phyloP scores from a whole-genome alignment of 2,329 filamentous ascomycete species.

The Ciborinia camelliae region DNA sequence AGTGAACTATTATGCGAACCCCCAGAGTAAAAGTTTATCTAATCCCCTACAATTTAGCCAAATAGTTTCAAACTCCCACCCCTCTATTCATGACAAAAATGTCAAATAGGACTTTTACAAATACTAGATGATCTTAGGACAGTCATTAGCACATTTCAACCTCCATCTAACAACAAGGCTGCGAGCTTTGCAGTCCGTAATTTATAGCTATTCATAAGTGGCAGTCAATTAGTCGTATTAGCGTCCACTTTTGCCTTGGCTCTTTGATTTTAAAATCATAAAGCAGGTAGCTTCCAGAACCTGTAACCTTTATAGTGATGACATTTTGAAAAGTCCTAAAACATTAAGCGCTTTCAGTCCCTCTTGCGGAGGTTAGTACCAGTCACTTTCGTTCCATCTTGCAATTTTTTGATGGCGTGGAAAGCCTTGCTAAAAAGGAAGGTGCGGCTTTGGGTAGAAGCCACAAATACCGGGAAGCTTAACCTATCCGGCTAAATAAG shows the following conservation, averaged over 20 bases:
- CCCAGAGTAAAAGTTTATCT: background rate
- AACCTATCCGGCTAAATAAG: background rate
- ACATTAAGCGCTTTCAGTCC: background rate
- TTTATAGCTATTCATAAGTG: background rate
- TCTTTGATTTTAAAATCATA: background rate
- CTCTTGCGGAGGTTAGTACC: background rate
- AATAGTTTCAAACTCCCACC: background rate
- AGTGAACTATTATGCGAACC: background rate
- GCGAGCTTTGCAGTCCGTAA: background rate
- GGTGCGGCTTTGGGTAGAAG: background rate
- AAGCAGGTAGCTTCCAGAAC: background rate
- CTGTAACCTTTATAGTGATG: background rate
- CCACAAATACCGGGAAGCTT: background rate
- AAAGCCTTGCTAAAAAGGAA: background rate
- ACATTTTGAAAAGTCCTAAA: background rate
- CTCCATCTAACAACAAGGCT: constrained; percentile 7
- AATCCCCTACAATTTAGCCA: background rate
- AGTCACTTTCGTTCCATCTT: background rate
- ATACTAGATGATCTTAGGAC: background rate
- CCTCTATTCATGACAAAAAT: background rate
- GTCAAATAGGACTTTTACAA: background rate
- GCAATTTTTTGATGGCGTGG: background rate
- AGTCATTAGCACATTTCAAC: background rate
- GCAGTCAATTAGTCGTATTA: background rate
- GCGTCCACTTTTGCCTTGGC: background rate